These are phyloP conservation scores for Entomortierella beljakovae DNA, from an alignment of 192 early-diverging fungal species.

Conservation along the genomic window DNA sequence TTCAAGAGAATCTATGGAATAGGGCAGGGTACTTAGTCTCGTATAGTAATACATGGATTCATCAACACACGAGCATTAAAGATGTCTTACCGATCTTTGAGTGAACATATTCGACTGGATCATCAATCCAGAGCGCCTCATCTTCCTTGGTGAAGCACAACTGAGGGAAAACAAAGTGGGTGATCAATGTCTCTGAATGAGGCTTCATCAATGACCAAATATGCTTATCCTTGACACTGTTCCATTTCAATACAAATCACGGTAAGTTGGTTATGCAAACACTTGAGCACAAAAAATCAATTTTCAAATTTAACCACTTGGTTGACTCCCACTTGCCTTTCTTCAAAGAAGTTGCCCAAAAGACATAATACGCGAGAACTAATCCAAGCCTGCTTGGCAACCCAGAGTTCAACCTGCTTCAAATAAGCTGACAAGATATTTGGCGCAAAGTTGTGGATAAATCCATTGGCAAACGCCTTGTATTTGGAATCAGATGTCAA, in stretches of 20 bases:
- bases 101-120: conserved; percentile 93
- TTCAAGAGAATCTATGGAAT: conserved; percentile 78
- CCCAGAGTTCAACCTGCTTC: conserved; percentile 82
- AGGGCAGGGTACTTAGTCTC: neutral
- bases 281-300: too few relatives aligned
- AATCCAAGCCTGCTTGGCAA: conserved; percentile 78
- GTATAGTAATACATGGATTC: neutral
- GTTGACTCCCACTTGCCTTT: conserved; percentile 58
- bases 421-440: conserved; percentile 90
- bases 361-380: conserved; percentile 76
- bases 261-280: neutral
- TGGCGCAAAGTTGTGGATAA: conserved; percentile 91
- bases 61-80: neutral
- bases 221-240: conserved; percentile 84
- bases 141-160: conserved; percentile 91
- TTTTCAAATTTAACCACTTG: too few relatives aligned
- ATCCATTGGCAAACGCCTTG: conserved; percentile 80
- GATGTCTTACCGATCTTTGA: conserved; percentile 67
- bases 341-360: conserved; percentile 80
- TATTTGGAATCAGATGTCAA: conserved; percentile 64
- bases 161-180: conserved; percentile 94
- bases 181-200: conserved; percentile 81
- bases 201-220: conserved; percentile 94
- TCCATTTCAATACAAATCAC: conserved; percentile 4
- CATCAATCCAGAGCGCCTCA: conserved; percentile 91